Percentiles rank a stretch among this genome's conserved stretches.
These are phyloP conservation scores for Hortiboletus campestris DNA, from an alignment of 768 basidiomycete species.

Conservation along the genomic window DNA sequence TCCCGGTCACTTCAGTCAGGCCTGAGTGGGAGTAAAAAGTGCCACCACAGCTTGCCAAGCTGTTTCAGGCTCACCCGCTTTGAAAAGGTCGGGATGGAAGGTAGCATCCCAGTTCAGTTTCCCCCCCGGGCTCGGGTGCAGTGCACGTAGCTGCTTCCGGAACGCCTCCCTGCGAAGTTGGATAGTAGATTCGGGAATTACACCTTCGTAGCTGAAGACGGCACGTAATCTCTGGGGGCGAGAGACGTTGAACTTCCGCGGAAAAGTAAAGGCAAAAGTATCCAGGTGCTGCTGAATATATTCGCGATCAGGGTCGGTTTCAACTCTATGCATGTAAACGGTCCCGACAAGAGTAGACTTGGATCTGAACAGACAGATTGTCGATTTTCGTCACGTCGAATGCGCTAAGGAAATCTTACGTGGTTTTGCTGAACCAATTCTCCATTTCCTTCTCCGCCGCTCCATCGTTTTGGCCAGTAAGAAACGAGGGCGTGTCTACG, in stretches of 20 bases:
- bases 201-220: conserved; percentile 6
- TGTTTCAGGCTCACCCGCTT: background rate
- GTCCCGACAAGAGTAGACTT: conserved; percentile 5
- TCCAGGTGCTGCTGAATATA: conserved; percentile 3
- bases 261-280: conserved; percentile 5
- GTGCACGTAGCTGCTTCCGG: background rate
- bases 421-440: conserved; percentile 6
- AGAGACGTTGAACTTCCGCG: background rate
- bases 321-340: conserved; percentile 19
- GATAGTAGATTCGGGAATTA: fast-evolving
- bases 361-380: background rate
- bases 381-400: background rate
- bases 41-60: conserved; percentile 13
- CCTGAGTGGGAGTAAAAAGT: background rate
- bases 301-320: background rate
- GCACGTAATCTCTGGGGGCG: conserved; percentile 1
- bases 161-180: background rate
- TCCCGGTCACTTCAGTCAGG: background rate
- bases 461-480: background rate
- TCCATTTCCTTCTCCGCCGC: background rate
- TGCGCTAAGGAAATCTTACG: background rate
- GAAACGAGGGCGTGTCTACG: conserved; percentile 24
- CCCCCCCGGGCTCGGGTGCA: background rate
- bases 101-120: background rate
- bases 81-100: background rate